Evolutionary conservation across 2,329 filamentous ascomycete genomes (phyloP), one percentile per base, ranked within the genome.

Genomic region (Colletotrichum shisoi): DNA sequence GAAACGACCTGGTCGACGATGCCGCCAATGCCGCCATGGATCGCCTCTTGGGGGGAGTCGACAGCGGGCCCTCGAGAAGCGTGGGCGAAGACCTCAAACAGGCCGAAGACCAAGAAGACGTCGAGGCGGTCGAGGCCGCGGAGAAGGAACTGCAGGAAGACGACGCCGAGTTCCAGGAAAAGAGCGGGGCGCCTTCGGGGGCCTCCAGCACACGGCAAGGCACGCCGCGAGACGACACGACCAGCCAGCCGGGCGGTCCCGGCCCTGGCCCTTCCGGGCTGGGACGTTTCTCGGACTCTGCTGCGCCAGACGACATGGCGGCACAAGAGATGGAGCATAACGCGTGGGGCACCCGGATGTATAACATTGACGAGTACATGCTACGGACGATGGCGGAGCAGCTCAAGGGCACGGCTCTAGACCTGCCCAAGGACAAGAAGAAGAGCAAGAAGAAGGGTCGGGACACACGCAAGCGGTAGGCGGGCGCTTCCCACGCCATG

Each of bases 101-200:
- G 70, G 94, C 93, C 0, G 95, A 99, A 78, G 95, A 99, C 73
- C 87, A 87, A 54, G 95, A 99, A 75, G 95, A 99, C 75, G 92
- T 94, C 15, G 89, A 89, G 31, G 95, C 95, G 0, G 95, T 95
- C 2, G 90, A 91, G 58, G 87, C 91, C 11, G 95, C 95, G 0
- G 91, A 96, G 75, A 95, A 91, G 74, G 95, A 99, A 76, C 90
- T 95, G 53, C 88, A 92, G 73, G 90, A 91, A 27, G 93, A 96
- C 71, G 92, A 94, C 52, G 91, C 88, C 4, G 93, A 96, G 74
- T 96, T 96, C 71, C 88, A 88, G 3, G 91, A 94, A 73, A 86
- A 87, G 76, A 71, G 82, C 72, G 74, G 21, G 75, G 78, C 46
- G 4, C 75, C 74, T 1, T 86, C 84, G 0, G 84, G 83, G 3